Evolutionary conservation across 108 stramenopile species (phyloP).

Genomic region (Stephanodiscus triporus): DNA sequence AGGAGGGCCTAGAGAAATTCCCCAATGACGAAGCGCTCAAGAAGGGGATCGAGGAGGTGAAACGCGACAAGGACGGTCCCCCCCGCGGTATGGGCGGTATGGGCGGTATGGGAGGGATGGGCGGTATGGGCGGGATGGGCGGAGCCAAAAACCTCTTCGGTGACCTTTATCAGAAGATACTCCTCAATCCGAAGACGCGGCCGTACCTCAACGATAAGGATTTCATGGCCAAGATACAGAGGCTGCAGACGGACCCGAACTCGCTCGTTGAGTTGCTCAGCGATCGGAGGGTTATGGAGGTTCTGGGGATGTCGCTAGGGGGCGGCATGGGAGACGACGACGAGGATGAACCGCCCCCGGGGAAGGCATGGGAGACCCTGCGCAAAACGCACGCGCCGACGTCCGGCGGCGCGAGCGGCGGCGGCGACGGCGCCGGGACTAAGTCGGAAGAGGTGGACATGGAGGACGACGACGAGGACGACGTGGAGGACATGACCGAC

Average conservation of each 20-base stretch:
- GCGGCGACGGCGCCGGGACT: constrained; percentile 1
- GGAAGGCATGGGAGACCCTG: constrained; percentile 30
- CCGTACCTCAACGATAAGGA: constrained; percentile 89
- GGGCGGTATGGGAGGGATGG: constrained; percentile 32
- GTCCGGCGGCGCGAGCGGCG: constrained; percentile 10
- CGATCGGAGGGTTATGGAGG: constrained; percentile 93
- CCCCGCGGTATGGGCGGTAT: constrained; percentile 18
- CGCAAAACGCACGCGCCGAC: constrained; percentile 1
- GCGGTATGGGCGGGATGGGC: no score
- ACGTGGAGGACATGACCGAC: constrained; percentile 71
- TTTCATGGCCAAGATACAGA: constrained; percentile 91
- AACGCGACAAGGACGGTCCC: constrained; percentile 85
- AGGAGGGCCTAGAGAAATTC: constrained; percentile 89
- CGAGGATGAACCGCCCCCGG: constrained; percentile 43
- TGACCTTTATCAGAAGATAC: constrained; percentile 87
- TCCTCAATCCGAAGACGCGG: constrained; percentile 89
- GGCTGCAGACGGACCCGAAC: constrained; percentile 90
- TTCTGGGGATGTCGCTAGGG: constrained; percentile 85
- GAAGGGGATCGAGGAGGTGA: constrained; percentile 88
- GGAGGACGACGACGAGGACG: constrained; percentile 49
- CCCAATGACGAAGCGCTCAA: constrained; percentile 89
- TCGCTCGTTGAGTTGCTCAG: constrained; percentile 76
- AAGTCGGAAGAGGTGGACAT: constrained; percentile 19
- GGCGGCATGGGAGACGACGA: constrained; percentile 53
- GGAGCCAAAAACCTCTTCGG: constrained; percentile 80